These are phyloP conservation scores for Globisporangium mamillatum DNA, from an alignment of 352 stramenopile genomes.

Conservation along the genomic window DNA sequence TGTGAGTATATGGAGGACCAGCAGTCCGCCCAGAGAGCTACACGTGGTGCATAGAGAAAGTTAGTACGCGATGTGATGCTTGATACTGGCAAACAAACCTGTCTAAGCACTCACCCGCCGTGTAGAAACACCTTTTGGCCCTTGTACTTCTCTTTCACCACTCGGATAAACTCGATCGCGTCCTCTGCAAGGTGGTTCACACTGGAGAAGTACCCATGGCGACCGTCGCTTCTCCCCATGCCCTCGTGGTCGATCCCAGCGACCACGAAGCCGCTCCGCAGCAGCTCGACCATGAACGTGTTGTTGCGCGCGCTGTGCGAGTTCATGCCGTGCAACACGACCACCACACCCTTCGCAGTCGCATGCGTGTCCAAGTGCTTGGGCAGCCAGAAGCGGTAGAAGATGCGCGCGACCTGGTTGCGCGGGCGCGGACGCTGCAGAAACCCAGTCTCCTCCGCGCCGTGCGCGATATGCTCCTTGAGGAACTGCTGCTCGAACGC, in stretches of 20 bases:
- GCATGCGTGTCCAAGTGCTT: slow-evolving; percentile 32
- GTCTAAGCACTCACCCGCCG: slow-evolving; percentile 40
- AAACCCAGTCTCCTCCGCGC: slow-evolving; percentile 49
- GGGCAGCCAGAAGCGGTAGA: slow-evolving; percentile 74
- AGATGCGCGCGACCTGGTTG: slow-evolving; percentile 44
- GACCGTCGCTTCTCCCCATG: slow-evolving; percentile 71
- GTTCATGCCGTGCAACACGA: slow-evolving; percentile 76
- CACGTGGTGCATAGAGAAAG: neutral
- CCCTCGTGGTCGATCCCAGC: slow-evolving; percentile 68
- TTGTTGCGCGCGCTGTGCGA: slow-evolving; percentile 79
- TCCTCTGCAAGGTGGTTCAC: slow-evolving; percentile 61
- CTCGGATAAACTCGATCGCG: slow-evolving; percentile 55
- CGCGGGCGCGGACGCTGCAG: slow-evolving; percentile 37
- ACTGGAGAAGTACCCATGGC: slow-evolving; percentile 74
- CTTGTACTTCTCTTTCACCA: slow-evolving; percentile 60
- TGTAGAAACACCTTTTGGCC: slow-evolving; percentile 69
- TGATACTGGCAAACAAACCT: neutral
- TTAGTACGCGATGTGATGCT: neutral
- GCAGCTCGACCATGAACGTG: slow-evolving; percentile 65
- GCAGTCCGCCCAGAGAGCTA: slow-evolving; percentile 69
- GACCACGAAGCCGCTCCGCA: slow-evolving; percentile 62
- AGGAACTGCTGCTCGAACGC: slow-evolving; percentile 56
- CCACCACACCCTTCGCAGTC: slow-evolving; percentile 45
- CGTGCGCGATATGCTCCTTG: slow-evolving; percentile 35
- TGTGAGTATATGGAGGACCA: slow-evolving; percentile 56